Base-by-base conservation (phyloP, 176 grass and related monocot species). In the Avena atlantica region DNA sequence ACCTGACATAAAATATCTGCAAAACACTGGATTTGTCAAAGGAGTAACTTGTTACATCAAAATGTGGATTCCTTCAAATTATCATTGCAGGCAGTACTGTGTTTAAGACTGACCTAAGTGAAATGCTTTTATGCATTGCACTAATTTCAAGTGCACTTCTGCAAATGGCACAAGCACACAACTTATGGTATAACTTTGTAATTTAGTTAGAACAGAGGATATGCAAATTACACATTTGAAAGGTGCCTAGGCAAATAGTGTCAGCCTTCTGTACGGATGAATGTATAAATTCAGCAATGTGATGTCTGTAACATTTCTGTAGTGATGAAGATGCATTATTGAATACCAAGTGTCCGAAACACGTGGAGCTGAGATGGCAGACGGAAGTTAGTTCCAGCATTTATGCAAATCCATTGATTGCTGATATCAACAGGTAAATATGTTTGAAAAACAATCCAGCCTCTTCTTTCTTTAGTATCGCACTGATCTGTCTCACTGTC, bases 331-430 rank as follows among this genome's bases (percentile, higher is more conserved):
- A 99, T 78, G 88, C 94, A 84, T 89, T 99, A 72, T 84, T 93
- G 89, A 83, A 94, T 4, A 91, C 81, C 66, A 94, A 90, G 62
- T 99, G 97, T 52, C 94, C 94, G 3, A 96, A 94, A 78, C 85
- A 96, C 80, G 86, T 99, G 55, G 97, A 99, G 56, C 81, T 99
- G 79, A 91, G 97, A 83, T 99, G 97, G 97, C 94, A 99, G 78
- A 94, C 97, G 42, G 97, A 99, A 88, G 92, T 99, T 91, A 99
- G 92, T 83, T 99, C 97, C 81, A 99, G 97, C 68, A 91, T 99
- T 88, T 99, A 94, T 91, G 97, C 97, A 68, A 87, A 89, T 70
- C 97, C 97, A 66, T 79, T 99, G 50, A 87, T 99, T 73, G 90
- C 97, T 85, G 97, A 99, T 94, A 94, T 99, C 87, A 99, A 99